These are phyloP conservation scores for Phaeosphaeria sp. DNA, from an alignment of 2,329 filamentous ascomycete species.

Conservation along the genomic window DNA sequence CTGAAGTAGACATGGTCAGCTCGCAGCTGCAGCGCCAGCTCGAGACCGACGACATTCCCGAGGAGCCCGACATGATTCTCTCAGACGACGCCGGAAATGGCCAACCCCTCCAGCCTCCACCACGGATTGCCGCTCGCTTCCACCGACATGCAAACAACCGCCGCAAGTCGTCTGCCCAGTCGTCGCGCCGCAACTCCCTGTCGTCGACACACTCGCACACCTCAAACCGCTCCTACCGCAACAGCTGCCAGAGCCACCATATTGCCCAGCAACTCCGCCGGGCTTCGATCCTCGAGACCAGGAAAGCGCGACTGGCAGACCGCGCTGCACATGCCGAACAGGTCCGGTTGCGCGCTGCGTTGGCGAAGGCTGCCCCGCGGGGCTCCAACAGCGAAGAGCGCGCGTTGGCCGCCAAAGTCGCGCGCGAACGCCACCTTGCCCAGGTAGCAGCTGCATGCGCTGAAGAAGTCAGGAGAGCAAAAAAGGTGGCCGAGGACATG, in stretches of 20 bases:
- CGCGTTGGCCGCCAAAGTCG: constrained; percentile 77
- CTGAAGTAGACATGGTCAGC: constrained; percentile 41
- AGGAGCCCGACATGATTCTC: constrained; percentile 50
- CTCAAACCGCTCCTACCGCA: constrained; percentile 64
- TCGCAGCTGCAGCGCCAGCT: constrained; percentile 35
- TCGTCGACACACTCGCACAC: constrained; percentile 77
- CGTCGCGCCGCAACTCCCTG: constrained; percentile 79
- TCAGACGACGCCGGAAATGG: constrained; percentile 48
- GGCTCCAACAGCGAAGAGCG: constrained; percentile 75
- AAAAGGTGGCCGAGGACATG: constrained; percentile 81
- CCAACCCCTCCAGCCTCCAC: constrained; percentile 68
- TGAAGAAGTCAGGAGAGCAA: constrained; percentile 82
- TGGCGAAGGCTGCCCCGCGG: constrained; percentile 74
- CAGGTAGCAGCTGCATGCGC: constrained; percentile 83
- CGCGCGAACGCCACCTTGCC: constrained; percentile 79
- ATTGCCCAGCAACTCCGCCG: constrained; percentile 80
- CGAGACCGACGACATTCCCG: constrained; percentile 49
- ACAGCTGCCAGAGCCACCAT: constrained; percentile 74
- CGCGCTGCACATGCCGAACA: constrained; percentile 84
- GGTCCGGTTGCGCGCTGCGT: constrained; percentile 76
- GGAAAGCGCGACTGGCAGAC: constrained; percentile 80
- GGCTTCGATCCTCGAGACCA: constrained; percentile 80
- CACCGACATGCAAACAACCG: constrained; percentile 70
- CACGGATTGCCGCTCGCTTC: constrained; percentile 80
- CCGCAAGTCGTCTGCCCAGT: constrained; percentile 77